These are phyloP conservation scores for Hortiboletus flavorubellus DNA, from an alignment of 768 basidiomycete species.

Conservation along the genomic window DNA sequence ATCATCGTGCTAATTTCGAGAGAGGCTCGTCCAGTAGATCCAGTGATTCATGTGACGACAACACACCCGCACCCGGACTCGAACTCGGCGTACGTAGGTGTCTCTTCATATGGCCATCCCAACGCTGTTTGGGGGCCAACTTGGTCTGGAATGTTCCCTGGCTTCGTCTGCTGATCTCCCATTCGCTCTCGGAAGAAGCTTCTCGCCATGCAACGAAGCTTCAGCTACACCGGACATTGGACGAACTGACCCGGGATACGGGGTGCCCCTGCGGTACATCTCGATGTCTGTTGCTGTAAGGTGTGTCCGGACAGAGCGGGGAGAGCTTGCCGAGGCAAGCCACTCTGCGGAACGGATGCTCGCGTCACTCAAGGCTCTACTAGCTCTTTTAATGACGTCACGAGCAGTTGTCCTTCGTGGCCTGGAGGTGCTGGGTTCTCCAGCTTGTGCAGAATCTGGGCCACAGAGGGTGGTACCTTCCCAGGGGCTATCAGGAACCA, in stretches of 20 bases:
- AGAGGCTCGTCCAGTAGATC: conserved; percentile 24
- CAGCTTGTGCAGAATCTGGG: not conserved
- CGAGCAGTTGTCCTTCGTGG: conserved; percentile 14
- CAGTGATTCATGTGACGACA: conserved; percentile 31
- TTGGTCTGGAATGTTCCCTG: not conserved
- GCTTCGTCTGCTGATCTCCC: conserved; percentile 6
- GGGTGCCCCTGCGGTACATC: conserved; percentile 22
- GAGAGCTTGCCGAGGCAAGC: conserved; percentile 24
- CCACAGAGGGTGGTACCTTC: not conserved
- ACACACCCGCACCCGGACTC: conserved; percentile 23
- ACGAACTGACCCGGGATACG: conserved; percentile 5
- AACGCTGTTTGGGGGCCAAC: conserved; percentile 20
- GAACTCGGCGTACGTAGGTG: conserved; percentile 31
- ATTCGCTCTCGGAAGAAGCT: not conserved
- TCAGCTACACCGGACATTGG: not conserved
- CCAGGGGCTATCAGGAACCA: conserved; percentile 6
- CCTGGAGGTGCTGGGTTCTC: conserved; percentile 7
- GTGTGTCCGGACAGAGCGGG: conserved; percentile 4
- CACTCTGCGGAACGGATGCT: conserved; percentile 33
- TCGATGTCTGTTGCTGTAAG: conserved; percentile 24
- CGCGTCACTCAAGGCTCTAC: conserved; percentile 24
- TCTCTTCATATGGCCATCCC: conserved; percentile 37
- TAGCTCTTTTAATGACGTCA: conserved; percentile 17
- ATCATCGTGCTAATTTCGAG: not conserved
- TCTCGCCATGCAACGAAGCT: not conserved